These are phyloP conservation scores for Sporothrix luriei DNA, from an alignment of 2,329 filamentous ascomycete genomes.

Conservation along the genomic window DNA sequence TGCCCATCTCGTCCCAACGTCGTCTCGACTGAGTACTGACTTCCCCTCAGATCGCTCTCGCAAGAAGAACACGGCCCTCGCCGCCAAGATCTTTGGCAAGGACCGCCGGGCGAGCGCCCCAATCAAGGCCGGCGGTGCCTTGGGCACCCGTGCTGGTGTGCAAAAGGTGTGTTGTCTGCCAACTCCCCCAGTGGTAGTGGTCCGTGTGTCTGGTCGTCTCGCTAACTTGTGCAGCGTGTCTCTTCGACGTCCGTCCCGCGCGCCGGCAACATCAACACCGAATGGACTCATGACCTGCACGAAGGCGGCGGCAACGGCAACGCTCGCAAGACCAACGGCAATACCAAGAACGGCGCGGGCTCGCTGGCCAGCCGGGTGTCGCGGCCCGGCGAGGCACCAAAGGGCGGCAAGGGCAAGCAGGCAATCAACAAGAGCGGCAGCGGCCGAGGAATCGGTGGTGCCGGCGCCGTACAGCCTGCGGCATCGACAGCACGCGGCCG, in stretches of 20 bases:
- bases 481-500: background rate
- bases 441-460: constrained; percentile 31
- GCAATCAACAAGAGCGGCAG: background rate
- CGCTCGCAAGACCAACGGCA: constrained; percentile 5
- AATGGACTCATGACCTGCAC: constrained; percentile 74
- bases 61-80: constrained; percentile 72
- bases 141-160: constrained; percentile 72
- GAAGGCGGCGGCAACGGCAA: constrained; percentile 40
- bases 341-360: constrained; percentile 41
- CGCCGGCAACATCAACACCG: constrained; percentile 60
- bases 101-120: constrained; percentile 62
- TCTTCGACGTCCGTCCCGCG: constrained; percentile 41
- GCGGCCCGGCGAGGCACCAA: constrained; percentile 30
- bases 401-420: constrained; percentile 31
- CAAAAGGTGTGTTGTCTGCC: constrained; percentile 60
- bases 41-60: constrained; percentile 60
- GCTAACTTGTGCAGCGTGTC: constrained; percentile 39
- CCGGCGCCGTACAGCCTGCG: constrained; percentile 30
- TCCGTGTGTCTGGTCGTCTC: background rate
- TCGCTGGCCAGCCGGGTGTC: constrained; percentile 55
- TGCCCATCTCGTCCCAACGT: no score
- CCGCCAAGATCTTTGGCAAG: constrained; percentile 68
- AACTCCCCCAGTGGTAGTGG: background rate
- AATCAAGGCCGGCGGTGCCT: constrained; percentile 48
- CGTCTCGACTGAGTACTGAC: background rate